Evolutionary conservation across 2,329 filamentous ascomycete species (phyloP), one percentile per base, ranked within the genome.

Genomic region (Hypoxylon sp.): DNA sequence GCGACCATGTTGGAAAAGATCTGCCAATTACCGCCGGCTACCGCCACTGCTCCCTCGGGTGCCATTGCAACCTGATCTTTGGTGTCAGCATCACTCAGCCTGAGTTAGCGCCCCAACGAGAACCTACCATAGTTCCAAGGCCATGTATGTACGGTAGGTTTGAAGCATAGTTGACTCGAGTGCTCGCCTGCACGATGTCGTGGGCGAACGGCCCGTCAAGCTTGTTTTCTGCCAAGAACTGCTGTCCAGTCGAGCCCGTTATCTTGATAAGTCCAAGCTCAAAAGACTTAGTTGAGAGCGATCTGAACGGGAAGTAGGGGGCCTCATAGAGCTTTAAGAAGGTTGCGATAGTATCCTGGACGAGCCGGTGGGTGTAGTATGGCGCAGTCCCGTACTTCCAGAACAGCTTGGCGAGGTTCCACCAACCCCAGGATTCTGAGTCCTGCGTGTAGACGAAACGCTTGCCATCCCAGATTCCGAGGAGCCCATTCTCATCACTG

Each of bases 91-190:
- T 27, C 2, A 21, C 3, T 46, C 11, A 6, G 5, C 0, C n/a
- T 13, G 3, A 4, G 11, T 29, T n/a, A 11, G 6, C 19, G 2
- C 11, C 6, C 13, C 7, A 13, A 35, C 17, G 2, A 7, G 17
- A 42, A 65, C 76, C 57, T 65, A 88, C 88, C 91, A 98, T 93
- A 1, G 94, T 89, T 75, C 97, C 93, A 0, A 99, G 81, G 0
- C 93, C 96, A 75, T 98, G 94, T 52, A 98, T 96, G 37, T 89
- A 83, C n/a, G 84, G 87, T 11, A 98, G 80, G 73, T 98, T 98
- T 53, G 94, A 93, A 0, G 92, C 96, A 80, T 98, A 99, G 79
- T 98, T 98, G 70, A 98, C 95, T 19, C 96, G 87, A 0, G 96
- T 98, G 63, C 90, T 92, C 1, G 95, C 93, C 80, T 98, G 95